A percentile compares a stretch with the other conserved stretches of the same genome.
Conservation (phyloP, 176 grass and related monocot genomes). For the Pharus latifolius region DNA sequence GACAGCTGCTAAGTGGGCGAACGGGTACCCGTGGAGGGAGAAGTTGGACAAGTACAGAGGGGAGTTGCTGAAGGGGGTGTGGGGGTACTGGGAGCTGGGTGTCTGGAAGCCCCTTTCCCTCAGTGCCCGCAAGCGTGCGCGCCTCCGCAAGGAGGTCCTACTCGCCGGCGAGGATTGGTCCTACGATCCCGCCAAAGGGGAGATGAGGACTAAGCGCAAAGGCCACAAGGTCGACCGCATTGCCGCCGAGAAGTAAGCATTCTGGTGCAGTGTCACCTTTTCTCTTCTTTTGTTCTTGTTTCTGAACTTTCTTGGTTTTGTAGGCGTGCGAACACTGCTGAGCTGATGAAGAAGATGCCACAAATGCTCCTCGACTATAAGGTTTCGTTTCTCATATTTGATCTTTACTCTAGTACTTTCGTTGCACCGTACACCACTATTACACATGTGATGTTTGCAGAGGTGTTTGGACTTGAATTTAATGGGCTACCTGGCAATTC, state of each 20-base stretch:
- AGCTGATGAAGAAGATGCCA: conserved; percentile 71
- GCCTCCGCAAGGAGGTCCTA: conserved; percentile 88
- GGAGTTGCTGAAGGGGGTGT: conserved; percentile 58
- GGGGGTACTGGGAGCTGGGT: conserved; percentile 93
- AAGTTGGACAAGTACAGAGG: conserved; percentile 57
- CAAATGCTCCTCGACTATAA: conserved; percentile 76
- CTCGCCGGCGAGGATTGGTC: conserved; percentile 49
- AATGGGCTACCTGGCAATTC: no score
- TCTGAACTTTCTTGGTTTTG: not conserved
- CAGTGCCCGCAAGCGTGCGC: conserved; percentile 71
- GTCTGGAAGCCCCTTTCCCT: conserved; percentile 85
- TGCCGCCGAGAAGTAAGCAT: conserved; percentile 45
- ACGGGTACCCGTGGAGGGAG: conserved; percentile 57
- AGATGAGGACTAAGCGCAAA: conserved; percentile 57
- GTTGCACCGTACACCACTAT: not conserved
- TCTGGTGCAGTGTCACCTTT: not conserved
- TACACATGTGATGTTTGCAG: no score
- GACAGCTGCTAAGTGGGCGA: conserved; percentile 24
- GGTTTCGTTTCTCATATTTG: conserved; percentile 29
- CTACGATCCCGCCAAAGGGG: conserved; percentile 34
- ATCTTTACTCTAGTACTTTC: no score
- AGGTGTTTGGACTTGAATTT: no score
- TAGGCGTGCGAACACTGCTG: conserved; percentile 42
- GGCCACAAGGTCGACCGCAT: conserved; percentile 51
- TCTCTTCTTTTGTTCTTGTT: not conserved